Conservation (phyloP, 108 stramenopile genomes). For the Mayamaea pseudoterrestris region DNA sequence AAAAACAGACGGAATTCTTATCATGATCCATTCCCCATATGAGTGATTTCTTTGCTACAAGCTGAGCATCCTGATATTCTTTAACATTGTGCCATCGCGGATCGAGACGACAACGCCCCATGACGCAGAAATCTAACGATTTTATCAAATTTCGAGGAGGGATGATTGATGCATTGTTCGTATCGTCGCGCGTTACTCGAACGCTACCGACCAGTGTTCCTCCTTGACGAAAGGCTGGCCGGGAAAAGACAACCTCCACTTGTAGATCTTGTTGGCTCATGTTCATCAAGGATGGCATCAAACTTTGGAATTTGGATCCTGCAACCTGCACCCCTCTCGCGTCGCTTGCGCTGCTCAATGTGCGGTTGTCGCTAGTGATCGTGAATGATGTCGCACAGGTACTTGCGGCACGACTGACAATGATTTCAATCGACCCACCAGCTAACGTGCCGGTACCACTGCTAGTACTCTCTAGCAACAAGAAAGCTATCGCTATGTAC, state of each 20-base stretch:
- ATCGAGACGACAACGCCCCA: conserved; percentile 35
- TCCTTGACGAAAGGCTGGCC: conserved; percentile 25
- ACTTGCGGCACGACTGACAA: no score
- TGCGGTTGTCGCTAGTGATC: no score
- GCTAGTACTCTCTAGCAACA: no score
- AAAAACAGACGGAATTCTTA: conserved; percentile 32
- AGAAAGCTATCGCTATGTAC: no score
- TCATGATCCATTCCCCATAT: conserved; percentile 4
- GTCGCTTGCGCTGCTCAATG: no score
- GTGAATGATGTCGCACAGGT: no score
- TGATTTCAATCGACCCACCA: no score
- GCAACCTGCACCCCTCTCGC: no score
- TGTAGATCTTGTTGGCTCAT: no score
- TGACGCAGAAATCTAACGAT: conserved; percentile 16
- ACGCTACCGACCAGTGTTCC: conserved; percentile 31
- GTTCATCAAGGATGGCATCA: no score
- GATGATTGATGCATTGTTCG: neutral
- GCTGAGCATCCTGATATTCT: neutral
- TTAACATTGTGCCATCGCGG: conserved; percentile 35
- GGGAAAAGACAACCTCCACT: conserved; percentile 30
- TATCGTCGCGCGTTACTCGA: conserved; percentile 8
- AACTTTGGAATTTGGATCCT: no score
- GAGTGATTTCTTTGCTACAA: neutral
- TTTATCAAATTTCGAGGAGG: conserved; percentile 4
- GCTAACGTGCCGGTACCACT: no score